phyloP scores from a whole-genome alignment of 2,329 filamentous ascomycete genomes.

The Aspergillus intermedius region DNA sequence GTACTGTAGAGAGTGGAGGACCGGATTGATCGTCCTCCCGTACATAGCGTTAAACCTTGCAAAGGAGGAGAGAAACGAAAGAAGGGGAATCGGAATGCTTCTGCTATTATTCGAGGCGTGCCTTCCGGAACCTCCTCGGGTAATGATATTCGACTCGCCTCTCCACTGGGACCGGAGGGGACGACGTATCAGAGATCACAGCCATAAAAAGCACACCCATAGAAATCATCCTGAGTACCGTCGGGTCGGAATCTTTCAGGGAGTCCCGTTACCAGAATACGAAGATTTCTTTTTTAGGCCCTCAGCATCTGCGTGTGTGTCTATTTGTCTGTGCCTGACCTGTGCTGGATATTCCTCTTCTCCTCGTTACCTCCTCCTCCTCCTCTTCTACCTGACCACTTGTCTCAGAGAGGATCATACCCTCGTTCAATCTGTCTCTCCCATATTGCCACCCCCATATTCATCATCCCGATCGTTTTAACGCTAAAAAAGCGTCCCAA shows the following conservation, averaged over 20 bases:
- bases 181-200: not conserved
- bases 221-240: not conserved
- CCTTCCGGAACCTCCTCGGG: not conserved
- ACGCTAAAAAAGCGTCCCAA: too few species aligned
- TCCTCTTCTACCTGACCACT: not conserved
- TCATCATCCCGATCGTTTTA: too few species aligned
- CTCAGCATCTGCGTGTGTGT: not conserved
- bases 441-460: too few species aligned
- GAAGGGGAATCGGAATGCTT: not conserved
- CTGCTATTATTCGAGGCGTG: not conserved
- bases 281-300: not conserved
- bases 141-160: not conserved
- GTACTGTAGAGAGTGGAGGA: not conserved
- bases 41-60: not conserved
- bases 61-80: not conserved
- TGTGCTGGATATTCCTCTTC: too few species aligned
- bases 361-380: too few species aligned
- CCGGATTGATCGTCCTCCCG: not conserved
- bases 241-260: not conserved
- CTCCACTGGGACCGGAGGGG: not conserved
- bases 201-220: not conserved
- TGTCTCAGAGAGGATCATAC: too few species aligned
- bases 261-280: not conserved
- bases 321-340: not conserved
- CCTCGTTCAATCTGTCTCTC: too few species aligned